Evolutionary conservation across 176 grass and related monocot genomes (phyloP), one percentile per base, ranked within the genome.

Genomic region (Poa annua): DNA sequence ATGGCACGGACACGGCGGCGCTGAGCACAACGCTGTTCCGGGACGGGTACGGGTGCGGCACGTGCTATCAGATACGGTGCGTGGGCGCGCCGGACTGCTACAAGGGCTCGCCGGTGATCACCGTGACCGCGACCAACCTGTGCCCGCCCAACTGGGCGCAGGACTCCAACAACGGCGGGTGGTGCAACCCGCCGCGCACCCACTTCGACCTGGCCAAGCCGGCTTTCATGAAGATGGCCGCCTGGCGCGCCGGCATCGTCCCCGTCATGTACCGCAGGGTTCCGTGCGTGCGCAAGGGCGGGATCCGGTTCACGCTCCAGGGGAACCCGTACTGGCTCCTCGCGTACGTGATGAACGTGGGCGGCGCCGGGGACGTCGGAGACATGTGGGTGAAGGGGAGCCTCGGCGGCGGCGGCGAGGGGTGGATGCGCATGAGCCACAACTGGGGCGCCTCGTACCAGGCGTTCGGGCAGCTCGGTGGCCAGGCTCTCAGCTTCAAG

Each of bases 151-250:
- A 98, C 89, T 93, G 89, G 93, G 89, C 87, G 55, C 72, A 86
- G 21, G 85, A 86, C 77, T 79, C 85, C 49, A 78, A 96, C 83
- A 51, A 78, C 66, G 96, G 91, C 29, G 96, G 93, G 0, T 96
- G 96, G 93, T 96, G 96, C 91, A 98, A 98, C 70, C 96, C 91
- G 4, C 93, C 96, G 1, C 85, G 96, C 54, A 49, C 74, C 24
- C 93, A 98, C 71, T 93, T 96, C 85, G 89, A 98, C 83, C 77
- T 96, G 77, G 86, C 93, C 61, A 98, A 92, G 88, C 96, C 91
- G 0, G 91, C 91, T 8, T 96, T 96, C 85, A 92, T 83, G 84
- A 85, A 74, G 85, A 96, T 98, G 36, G 93, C 87, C 10, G 15
- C 81, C 25, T 91, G 88, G 93, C 60, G 74, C 17, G 93, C 91